Base-by-base conservation (phyloP, 257 asterid species). In the Eustoma russellianum region DNA sequence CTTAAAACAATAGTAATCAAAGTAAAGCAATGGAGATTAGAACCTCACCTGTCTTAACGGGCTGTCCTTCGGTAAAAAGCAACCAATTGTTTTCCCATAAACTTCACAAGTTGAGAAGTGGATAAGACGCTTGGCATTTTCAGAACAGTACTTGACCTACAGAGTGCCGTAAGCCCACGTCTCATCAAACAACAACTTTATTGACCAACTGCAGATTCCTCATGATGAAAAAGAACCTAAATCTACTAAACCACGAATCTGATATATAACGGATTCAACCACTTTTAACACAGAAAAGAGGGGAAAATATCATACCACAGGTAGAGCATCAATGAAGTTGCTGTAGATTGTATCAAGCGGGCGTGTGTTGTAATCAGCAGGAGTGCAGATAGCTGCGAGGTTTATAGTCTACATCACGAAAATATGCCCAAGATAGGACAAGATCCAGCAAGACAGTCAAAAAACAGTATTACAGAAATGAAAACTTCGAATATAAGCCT, bases 351-450 rank as follows among this genome's bases (percentile, higher is more conserved):
- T 86, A 69, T 86, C 95, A 14, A 83, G 86, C 0, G 95, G 95
- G 43, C 95, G 87, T 2, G 94, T 86, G 50, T 83, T 86, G 75
- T 86, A 83, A 63, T 86, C 94, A 1, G 94, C 94, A 63, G 95
- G 95, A 60, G 95, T 86, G 71, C 95, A 86, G 62, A 86, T 83
- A 68, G 95, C 94, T 33, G 94, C 95, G 57, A 86, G 95, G 66
- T 86, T 86, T 56, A 86, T 58, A 5, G 77, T 75, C 95, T 86
- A 46, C 58, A 55, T 49, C 56, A 67, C 69, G 73, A 70, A 19
- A 62, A 63, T 11, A 24, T 24, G 33, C 14, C 47, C 41, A 15
- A 63, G 53, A 16, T 41, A 34, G 4, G 3, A n/a, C 46, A 33
- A 61, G 45, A 41, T 17, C 67, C 44, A 65, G 67, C n/a, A 59